Evolutionary conservation across 1,284 basidiomycete species (phyloP).

Genomic region (Ganoderma resinaceum): DNA sequence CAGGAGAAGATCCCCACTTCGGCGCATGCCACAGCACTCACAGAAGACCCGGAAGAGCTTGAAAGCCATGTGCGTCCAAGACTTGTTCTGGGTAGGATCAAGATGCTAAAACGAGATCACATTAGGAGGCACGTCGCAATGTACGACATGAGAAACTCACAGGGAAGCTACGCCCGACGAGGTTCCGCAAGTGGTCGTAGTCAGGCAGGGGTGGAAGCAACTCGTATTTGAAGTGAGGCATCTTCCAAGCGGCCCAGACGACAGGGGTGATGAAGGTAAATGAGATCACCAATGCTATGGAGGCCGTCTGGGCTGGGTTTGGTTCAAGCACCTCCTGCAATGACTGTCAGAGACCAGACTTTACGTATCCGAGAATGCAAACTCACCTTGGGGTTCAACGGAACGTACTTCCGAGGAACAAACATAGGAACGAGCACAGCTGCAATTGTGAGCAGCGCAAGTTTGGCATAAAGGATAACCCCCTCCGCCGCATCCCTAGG

Average conservation of each 20-base stretch:
- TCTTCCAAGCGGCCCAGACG: conserved; percentile 39
- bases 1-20: not conserved
- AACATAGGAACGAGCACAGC: conserved; percentile 52
- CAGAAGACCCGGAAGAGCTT: conserved; percentile 37
- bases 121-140: not conserved
- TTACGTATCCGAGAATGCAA: not conserved
- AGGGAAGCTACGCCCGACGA: conserved; percentile 45
- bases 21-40: conserved; percentile 30
- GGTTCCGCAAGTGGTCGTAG: conserved; percentile 50
- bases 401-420: conserved; percentile 52
- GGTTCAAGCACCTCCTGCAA: conserved; percentile 36
- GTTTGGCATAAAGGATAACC: conserved; percentile 42
- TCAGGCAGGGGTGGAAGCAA: conserved; percentile 54
- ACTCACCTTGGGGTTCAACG: conserved; percentile 47
- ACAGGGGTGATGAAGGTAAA: conserved; percentile 43
- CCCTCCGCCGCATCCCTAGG: conserved; percentile 49
- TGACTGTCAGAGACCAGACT: too few relatives aligned
- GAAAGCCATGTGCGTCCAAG: conserved; percentile 37
- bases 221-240: conserved; percentile 40
- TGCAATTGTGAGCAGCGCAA: conserved; percentile 48
- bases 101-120: conserved; percentile 32
- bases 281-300: conserved; percentile 37
- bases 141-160: conserved; percentile 24
- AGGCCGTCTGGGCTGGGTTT: conserved; percentile 47
- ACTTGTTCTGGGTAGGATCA: conserved; percentile 38